Evolutionary conservation across 495 filamentous ascomycete genomes (phyloP).

Genomic region (Massariosphaeria phaeospora): DNA sequence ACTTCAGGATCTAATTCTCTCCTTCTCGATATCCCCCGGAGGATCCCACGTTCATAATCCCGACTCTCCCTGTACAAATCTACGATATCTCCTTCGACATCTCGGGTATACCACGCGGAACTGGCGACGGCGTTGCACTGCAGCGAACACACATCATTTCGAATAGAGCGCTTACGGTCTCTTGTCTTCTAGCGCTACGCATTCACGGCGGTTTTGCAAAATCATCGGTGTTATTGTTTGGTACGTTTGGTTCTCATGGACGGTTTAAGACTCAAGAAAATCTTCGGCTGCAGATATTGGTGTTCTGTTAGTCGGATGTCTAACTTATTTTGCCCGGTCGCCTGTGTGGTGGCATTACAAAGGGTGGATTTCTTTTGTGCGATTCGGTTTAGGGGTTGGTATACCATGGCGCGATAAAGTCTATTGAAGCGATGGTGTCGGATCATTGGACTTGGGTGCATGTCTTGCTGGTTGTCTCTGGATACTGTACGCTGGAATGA

Average conservation of each 20-base stretch:
- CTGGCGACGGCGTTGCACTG: slow-evolving; percentile 36
- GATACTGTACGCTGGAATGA: slow-evolving; percentile 35
- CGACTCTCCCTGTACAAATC: slow-evolving; percentile 36
- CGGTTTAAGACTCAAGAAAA: slow-evolving; percentile 29
- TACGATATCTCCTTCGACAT: slow-evolving; percentile 33
- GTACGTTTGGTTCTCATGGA: slow-evolving; percentile 25
- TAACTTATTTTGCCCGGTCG: slow-evolving; percentile 25
- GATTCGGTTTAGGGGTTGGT: slow-evolving; percentile 21
- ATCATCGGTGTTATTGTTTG: slow-evolving; percentile 31
- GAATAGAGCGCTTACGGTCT: slow-evolving; percentile 34
- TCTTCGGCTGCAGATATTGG: slow-evolving; percentile 26
- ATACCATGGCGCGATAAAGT: slow-evolving; percentile 34
- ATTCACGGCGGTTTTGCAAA: slow-evolving; percentile 33
- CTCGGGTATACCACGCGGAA: slow-evolving; percentile 35
- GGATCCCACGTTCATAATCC: slow-evolving; percentile 33
- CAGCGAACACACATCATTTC: slow-evolving; percentile 31
- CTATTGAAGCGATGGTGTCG: slow-evolving; percentile 32
- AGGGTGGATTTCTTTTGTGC: slow-evolving; percentile 36
- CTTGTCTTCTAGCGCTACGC: slow-evolving; percentile 32
- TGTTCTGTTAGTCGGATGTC: slow-evolving; percentile 27
- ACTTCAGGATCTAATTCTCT: slow-evolving; percentile 27
- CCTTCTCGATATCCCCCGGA: slow-evolving; percentile 32
- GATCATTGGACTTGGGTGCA: slow-evolving; percentile 28
- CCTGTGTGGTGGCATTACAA: slow-evolving; percentile 16
- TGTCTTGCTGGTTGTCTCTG: slow-evolving; percentile 29